phyloP scores from a whole-genome alignment of 2,329 filamentous ascomycete species.

The Aspergillus ruber region DNA sequence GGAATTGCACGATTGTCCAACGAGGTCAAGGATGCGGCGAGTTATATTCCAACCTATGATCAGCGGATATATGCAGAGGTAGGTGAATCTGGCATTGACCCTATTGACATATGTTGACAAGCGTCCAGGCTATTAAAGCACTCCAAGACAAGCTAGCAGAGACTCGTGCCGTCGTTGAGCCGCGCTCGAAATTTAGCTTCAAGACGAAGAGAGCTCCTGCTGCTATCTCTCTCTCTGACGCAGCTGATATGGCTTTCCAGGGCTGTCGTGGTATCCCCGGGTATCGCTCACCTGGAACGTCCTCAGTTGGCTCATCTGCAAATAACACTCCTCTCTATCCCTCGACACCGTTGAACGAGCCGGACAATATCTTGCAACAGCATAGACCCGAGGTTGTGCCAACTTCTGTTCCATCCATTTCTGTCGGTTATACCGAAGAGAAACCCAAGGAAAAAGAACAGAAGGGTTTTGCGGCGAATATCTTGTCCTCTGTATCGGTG shows the following conservation, averaged over 20 bases:
- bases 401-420: conserved; percentile 26
- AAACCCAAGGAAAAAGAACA: conserved; percentile 8
- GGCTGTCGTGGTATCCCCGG: conserved; percentile 40
- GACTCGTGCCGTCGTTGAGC: conserved; percentile 60
- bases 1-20: conserved; percentile 74
- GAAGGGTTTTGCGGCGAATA: conserved; percentile 49
- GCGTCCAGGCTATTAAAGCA: conserved; percentile 63
- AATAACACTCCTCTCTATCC: conserved; percentile 30
- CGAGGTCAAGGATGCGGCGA: conserved; percentile 75
- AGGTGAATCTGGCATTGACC: conserved; percentile 8
- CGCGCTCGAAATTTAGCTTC: conserved; percentile 79
- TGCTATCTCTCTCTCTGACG: conserved; percentile 51
- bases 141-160: conserved; percentile 72
- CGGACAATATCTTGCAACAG: conserved; percentile 20
- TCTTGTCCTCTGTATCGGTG: conserved; percentile 55
- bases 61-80: conserved; percentile 80
- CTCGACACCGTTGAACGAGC: conserved; percentile 31
- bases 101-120: conserved; percentile 12
- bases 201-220: conserved; percentile 54
- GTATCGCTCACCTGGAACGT: conserved; percentile 34
- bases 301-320: conserved; percentile 36
- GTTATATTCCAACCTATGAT: conserved; percentile 81
- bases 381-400: conserved; percentile 31
- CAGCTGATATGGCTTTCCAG: conserved; percentile 48
- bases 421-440: conserved; percentile 15